These are phyloP conservation scores for Fusarium veterinarium DNA, from an alignment of 2,329 filamentous ascomycete genomes.

Conservation along the genomic window DNA sequence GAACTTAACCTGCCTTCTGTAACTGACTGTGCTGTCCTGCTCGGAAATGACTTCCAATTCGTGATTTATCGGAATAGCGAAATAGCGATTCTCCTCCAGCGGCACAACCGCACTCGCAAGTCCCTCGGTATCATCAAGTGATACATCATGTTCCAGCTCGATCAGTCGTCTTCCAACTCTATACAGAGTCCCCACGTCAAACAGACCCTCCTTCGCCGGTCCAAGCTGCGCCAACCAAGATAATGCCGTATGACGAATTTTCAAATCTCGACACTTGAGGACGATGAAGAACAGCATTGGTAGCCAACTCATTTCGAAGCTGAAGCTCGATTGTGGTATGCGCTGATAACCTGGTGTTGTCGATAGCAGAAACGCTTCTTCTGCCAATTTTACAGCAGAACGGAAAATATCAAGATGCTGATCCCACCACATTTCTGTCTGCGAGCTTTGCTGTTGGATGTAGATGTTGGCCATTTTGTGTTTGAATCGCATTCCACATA, in stretches of 20 bases:
- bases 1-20: conserved; percentile 7
- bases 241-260: background rate
- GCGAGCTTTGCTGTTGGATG: background rate
- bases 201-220: conserved; percentile 6
- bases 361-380: background rate
- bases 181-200: conserved; percentile 16
- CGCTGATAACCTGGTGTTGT: background rate
- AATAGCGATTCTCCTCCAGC: background rate
- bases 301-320: conserved; percentile 13
- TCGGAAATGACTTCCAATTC: conserved; percentile 2
- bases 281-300: conserved; percentile 1
- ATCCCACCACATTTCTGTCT: conserved; percentile 16
- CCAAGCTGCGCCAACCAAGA: background rate
- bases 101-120: background rate
- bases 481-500: conserved; percentile 9
- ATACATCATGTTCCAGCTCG: background rate
- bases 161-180: conserved; percentile 13
- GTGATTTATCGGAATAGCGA: conserved; percentile 1
- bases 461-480: conserved; percentile 3
- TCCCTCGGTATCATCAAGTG: background rate
- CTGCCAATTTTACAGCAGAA: background rate
- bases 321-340: background rate
- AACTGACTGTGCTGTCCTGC: background rate
- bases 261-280: background rate
- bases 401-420: background rate